Evolutionary conservation across 257 asterid species (phyloP).

Genomic region (Eustoma russellianum): DNA sequence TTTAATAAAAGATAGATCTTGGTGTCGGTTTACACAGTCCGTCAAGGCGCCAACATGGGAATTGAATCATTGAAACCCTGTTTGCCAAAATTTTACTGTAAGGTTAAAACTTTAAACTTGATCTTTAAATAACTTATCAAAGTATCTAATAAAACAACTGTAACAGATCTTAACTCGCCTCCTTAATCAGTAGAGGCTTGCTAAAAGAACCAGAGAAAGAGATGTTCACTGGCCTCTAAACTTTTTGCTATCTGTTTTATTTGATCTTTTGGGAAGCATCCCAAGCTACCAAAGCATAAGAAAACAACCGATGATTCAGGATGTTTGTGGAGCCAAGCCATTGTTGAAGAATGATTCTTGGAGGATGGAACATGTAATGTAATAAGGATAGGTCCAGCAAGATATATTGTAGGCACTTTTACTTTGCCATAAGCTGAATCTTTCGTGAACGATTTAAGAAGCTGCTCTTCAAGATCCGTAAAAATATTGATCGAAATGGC

Average conservation of each 20-base stretch:
- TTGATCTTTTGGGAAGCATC: conserved; percentile 29
- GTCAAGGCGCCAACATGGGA: background rate
- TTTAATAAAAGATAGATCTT: too few relatives aligned
- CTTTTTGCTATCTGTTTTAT: conserved; percentile 35
- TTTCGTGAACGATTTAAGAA: conserved; percentile 24
- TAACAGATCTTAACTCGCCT: too few relatives aligned
- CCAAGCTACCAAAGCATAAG: conserved; percentile 50
- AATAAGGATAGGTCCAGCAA: conserved; percentile 53
- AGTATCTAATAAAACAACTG: too few relatives aligned
- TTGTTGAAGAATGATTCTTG: background rate
- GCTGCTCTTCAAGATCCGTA: conserved; percentile 36
- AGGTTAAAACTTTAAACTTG: too few relatives aligned
- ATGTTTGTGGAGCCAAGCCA: conserved; percentile 41
- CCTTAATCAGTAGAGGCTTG: conserved; percentile 1
- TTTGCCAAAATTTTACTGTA: too few relatives aligned
- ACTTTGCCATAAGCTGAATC: conserved; percentile 1
- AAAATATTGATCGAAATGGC: conserved; percentile 57
- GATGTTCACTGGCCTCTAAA: conserved; percentile 31
- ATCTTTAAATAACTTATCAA: too few relatives aligned
- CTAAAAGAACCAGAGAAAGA: conserved; percentile 46
- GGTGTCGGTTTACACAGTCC: background rate
- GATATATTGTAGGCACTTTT: conserved; percentile 34
- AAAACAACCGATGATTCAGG: too few relatives aligned
- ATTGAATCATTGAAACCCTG: too few relatives aligned
- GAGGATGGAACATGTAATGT: conserved; percentile 8